Conservation (phyloP, 1,284 basidiomycete genomes). For the Cutaneotrichosporon curvatum region DNA sequence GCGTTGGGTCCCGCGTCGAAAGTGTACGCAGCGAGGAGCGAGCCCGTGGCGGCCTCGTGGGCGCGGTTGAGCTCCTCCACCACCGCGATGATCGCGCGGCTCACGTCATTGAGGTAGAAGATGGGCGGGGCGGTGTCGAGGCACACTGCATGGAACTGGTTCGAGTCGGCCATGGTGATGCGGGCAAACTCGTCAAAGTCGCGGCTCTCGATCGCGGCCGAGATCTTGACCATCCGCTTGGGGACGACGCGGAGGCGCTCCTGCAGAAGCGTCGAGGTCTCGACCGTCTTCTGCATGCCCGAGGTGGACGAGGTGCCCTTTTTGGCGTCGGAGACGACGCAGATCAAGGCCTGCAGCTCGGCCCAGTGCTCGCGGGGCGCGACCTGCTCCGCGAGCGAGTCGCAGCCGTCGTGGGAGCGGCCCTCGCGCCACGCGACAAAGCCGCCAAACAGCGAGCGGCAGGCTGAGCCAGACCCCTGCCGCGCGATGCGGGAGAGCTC, state of each 20-base stretch:
- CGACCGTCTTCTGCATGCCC: constrained; percentile 95
- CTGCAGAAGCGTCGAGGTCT: constrained; percentile 80
- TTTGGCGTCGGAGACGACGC: constrained; percentile 92
- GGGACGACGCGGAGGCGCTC: constrained; percentile 90
- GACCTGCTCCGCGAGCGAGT: constrained; percentile 82
- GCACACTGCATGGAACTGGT: constrained; percentile 96
- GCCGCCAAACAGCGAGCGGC: constrained; percentile 92
- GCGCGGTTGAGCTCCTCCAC: constrained; percentile 93
- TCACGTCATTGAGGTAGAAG: constrained; percentile 99
- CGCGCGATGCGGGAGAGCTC: constrained; percentile 88
- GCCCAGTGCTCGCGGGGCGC: constrained; percentile 87
- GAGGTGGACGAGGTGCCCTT: constrained; percentile 92
- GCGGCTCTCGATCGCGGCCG: constrained; percentile 64
- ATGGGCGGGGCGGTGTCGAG: constrained; percentile 96
- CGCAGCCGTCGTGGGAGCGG: constrained; percentile 59
- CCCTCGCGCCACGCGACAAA: constrained; percentile 96
- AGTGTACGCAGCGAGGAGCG: constrained; percentile 86
- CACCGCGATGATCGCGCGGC: constrained; percentile 71
- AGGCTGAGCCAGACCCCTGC: constrained; percentile 95
- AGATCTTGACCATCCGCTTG: constrained; percentile 73
- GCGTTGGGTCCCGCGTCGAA: constrained; percentile 99
- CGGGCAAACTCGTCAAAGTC: constrained; percentile 86
- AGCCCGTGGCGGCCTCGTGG: constrained; percentile 55
- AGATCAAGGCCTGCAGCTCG: constrained; percentile 92
- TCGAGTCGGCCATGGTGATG: constrained; percentile 95